Conservation (phyloP, 108 stramenopile species). For the Chaetoceros muelleri region DNA sequence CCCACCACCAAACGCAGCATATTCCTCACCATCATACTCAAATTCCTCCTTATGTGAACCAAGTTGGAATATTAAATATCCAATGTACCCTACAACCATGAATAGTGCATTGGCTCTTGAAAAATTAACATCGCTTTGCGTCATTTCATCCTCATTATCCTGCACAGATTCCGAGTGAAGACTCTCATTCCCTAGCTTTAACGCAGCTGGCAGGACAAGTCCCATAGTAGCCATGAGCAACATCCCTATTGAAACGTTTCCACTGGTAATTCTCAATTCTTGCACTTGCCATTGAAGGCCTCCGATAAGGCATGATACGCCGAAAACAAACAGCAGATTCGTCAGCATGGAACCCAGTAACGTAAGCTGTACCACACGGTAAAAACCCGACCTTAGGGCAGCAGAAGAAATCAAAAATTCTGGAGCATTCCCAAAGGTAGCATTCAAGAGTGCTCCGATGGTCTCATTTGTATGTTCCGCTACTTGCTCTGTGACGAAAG, state of each 20-base stretch:
- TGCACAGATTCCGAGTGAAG: conserved; percentile 1
- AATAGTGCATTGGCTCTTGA: conserved; percentile 72
- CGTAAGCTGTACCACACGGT: conserved; percentile 83
- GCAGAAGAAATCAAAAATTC: conserved; percentile 84
- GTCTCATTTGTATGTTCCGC: conserved; percentile 87
- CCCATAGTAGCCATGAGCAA: conserved; percentile 60
- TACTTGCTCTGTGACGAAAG: conserved; percentile 89
- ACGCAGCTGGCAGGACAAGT: conserved; percentile 60
- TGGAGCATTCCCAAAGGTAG: conserved; percentile 91
- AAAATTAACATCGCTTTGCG: conserved; percentile 47
- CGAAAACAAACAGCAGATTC: conserved; percentile 86
- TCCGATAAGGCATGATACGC: conserved; percentile 73
- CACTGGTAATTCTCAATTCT: conserved; percentile 58
- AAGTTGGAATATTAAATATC: conserved; percentile 72
- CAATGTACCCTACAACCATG: conserved; percentile 69
- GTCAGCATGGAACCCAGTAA: conserved; percentile 84
- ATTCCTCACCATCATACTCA: conserved; percentile 46
- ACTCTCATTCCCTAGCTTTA: conserved; percentile 60
- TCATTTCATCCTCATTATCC: conserved; percentile 29
- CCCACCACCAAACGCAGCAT: conserved; percentile 4
- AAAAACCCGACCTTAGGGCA: conserved; percentile 72
- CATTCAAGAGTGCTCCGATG: conserved; percentile 88
- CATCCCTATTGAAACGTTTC: conserved; percentile 71
- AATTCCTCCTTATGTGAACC: conserved; percentile 82
- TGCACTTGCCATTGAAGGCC: conserved; percentile 82